phyloP scores from a whole-genome alignment of 192 early-diverging fungal species.

The Podila epicladia region DNA sequence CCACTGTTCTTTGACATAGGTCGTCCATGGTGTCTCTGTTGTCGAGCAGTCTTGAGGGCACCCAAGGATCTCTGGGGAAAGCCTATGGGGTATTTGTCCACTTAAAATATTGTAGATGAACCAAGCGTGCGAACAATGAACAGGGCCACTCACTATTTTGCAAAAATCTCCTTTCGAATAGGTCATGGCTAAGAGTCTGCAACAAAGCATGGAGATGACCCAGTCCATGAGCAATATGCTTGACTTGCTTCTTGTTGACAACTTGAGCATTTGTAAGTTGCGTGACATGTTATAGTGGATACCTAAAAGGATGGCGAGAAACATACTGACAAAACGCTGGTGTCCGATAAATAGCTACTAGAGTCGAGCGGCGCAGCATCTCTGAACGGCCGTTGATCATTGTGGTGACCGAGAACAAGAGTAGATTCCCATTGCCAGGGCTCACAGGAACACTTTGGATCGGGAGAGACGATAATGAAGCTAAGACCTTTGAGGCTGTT shows the following conservation, averaged over 20 bases:
- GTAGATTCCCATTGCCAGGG: conserved; percentile 28
- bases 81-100: conserved; percentile 26
- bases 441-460: conserved; percentile 22
- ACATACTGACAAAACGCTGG: neutral
- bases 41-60: conserved; percentile 29
- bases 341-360: conserved; percentile 15
- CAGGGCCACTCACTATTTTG: no score
- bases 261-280: conserved; percentile 45
- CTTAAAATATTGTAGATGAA: neutral
- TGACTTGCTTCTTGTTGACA: conserved; percentile 48
- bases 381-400: conserved; percentile 23
- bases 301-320: neutral
- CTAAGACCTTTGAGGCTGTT: conserved; percentile 4
- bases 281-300: neutral
- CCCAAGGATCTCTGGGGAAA: conserved; percentile 36
- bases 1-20: conserved; percentile 7
- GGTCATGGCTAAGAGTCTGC: conserved; percentile 48
- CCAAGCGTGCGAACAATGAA: neutral
- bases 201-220: conserved; percentile 56
- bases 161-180: neutral
- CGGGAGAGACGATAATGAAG: conserved; percentile 13
- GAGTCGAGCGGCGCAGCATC: conserved; percentile 13
- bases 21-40: conserved; percentile 20
- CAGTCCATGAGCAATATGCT: conserved; percentile 52
- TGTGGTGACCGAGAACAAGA: conserved; percentile 29